These are phyloP conservation scores for Oryza glaberrima DNA, from an alignment of 176 grass and related monocot genomes.

Conservation along the genomic window DNA sequence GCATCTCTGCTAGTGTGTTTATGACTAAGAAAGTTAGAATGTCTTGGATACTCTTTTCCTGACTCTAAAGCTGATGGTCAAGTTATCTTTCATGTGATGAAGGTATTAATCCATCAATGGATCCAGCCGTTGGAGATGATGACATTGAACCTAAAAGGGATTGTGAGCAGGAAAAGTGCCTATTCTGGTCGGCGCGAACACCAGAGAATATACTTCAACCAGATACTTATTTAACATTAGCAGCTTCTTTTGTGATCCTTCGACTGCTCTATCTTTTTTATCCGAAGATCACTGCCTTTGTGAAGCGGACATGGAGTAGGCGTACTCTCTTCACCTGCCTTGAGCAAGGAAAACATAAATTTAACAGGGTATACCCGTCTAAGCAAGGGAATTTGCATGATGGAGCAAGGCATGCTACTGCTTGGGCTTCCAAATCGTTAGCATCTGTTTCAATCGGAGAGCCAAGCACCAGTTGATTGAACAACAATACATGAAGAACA, in stretches of 20 bases:
- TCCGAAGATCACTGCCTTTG: slow-evolving; percentile 43
- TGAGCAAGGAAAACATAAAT: slow-evolving; percentile 43
- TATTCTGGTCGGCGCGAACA: slow-evolving; percentile 54
- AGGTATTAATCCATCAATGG: slow-evolving; percentile 48
- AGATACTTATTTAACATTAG: slow-evolving; percentile 54
- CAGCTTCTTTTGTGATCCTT: slow-evolving; percentile 49
- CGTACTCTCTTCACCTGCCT: slow-evolving; percentile 37
- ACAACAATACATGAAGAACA: slow-evolving; percentile 40
- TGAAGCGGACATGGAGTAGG: slow-evolving; percentile 47
- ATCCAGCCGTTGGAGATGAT: slow-evolving; percentile 33
- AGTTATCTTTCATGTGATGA: not conserved
- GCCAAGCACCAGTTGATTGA: not conserved
- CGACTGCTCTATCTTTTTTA: slow-evolving; percentile 45
- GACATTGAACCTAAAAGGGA: slow-evolving; percentile 36
- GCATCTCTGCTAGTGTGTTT: not conserved
- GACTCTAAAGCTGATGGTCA: not conserved
- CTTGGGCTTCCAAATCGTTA: slow-evolving; percentile 62
- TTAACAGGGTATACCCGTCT: slow-evolving; percentile 44
- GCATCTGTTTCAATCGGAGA: slow-evolving; percentile 62
- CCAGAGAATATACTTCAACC: slow-evolving; percentile 61
- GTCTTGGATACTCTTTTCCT: not conserved
- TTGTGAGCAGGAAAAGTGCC: slow-evolving; percentile 45
- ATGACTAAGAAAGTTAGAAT: not conserved
- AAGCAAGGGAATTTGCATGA: slow-evolving; percentile 57
- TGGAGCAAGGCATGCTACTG: slow-evolving; percentile 44